Evolutionary conservation across 208 protist genomes (phyloP).

Genomic region (Crithidia fasciculata): DNA sequence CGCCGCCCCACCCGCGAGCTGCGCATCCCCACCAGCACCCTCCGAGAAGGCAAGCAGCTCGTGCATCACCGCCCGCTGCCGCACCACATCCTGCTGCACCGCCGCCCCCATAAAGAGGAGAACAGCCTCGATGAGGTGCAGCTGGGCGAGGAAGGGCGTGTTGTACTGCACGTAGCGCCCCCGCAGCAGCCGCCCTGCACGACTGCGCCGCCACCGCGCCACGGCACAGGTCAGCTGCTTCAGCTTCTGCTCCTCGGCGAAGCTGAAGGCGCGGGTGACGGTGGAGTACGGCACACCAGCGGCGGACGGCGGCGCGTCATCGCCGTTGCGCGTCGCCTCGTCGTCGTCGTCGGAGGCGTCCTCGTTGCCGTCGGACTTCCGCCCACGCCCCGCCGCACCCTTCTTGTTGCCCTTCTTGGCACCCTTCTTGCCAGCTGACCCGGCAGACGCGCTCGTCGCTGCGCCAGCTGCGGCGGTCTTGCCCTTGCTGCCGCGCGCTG

Average conservation of each 20-base stretch:
- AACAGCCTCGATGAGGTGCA: constrained; percentile 55
- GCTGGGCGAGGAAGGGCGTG: constrained; percentile 59
- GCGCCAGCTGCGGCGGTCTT: constrained; percentile 1
- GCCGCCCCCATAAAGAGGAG: constrained; percentile 40
- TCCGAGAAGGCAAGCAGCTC: constrained; percentile 23
- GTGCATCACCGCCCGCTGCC: constrained; percentile 11
- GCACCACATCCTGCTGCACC: constrained; percentile 4
- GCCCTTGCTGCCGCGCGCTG: background rate
- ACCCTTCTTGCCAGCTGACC: constrained; percentile 4
- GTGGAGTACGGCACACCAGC: constrained; percentile 23
- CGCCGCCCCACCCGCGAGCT: background rate
- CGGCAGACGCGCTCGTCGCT: background rate
- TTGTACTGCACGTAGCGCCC: constrained; percentile 71
- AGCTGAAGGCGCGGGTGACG: constrained; percentile 46
- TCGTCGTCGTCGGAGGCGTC: background rate
- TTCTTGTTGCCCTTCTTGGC: constrained; percentile 10
- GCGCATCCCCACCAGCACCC: background rate
- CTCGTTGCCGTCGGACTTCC: constrained; percentile 5
- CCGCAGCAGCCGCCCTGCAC: constrained; percentile 48
- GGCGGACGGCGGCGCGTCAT: background rate
- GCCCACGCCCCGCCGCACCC: background rate
- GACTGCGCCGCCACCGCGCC: constrained; percentile 66
- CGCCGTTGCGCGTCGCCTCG: background rate
- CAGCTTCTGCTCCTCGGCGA: constrained; percentile 72
- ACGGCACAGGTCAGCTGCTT: constrained; percentile 71